Conservation (phyloP, 179 eudicot genomes). For the Gypsophila paniculata region DNA sequence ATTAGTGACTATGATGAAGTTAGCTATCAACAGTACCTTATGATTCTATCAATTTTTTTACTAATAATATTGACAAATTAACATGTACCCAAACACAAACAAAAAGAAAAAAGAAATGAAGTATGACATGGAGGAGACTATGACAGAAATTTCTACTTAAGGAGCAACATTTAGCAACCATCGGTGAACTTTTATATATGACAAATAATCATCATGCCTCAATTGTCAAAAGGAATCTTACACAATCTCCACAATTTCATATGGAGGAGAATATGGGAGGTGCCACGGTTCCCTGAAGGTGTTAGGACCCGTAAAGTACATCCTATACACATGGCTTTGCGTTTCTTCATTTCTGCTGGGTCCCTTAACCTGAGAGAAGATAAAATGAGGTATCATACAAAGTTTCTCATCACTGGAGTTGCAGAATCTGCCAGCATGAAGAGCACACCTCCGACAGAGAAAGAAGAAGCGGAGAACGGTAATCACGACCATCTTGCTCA, state of each 20-base stretch:
- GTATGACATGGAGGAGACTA: not conserved
- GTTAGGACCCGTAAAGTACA: constrained; percentile 90
- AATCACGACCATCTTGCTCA: constrained; percentile 45
- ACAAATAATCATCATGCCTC: constrained; percentile 1
- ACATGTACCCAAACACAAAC: not conserved
- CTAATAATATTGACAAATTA: too few species aligned
- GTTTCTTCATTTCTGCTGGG: constrained; percentile 66
- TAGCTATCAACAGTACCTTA: not conserved
- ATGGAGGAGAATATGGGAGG: constrained; percentile 83
- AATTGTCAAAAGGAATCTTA: constrained; percentile 34
- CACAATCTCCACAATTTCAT: constrained; percentile 75
- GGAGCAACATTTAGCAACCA: too few species aligned
- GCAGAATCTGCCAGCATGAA: not conserved
- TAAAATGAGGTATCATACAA: constrained; percentile 16
- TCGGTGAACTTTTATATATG: too few species aligned
- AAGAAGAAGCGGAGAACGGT: constrained; percentile 65
- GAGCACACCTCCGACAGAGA: constrained; percentile 71
- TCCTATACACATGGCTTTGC: constrained; percentile 72
- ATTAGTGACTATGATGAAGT: not conserved
- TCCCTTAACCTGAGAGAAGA: constrained; percentile 56
- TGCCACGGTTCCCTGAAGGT: constrained; percentile 95
- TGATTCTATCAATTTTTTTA: too few species aligned
- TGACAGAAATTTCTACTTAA: not conserved
- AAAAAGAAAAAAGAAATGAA: too few species aligned
- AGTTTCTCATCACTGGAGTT: not conserved